A percentile compares a stretch with the other conserved stretches of the same genome.
Evolutionary conservation across 1,139 yeast species (phyloP).

Genomic region (Yamadazyma kanchanaburiensis): DNA sequence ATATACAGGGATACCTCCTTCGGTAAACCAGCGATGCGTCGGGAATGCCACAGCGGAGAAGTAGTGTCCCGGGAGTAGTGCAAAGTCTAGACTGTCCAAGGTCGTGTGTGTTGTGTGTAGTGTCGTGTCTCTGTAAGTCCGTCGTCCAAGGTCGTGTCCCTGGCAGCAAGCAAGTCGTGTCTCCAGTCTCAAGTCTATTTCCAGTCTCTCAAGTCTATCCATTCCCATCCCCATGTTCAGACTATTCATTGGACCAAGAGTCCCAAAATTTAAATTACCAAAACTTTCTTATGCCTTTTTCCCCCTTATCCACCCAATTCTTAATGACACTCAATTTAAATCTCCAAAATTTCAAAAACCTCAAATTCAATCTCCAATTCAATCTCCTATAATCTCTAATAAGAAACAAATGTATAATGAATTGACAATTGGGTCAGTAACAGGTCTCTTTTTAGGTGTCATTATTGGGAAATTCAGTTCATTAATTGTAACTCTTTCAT

Average conservation of each 20-base stretch:
- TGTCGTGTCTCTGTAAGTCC: too few species aligned
- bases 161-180: too few species aligned
- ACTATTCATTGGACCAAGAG: conserved; percentile 8
- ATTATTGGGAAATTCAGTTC: conserved; percentile 65
- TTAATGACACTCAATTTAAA: conserved; percentile 10
- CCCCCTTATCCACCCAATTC: conserved; percentile 7
- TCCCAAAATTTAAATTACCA: conserved; percentile 13
- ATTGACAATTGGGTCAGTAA: conserved; percentile 63
- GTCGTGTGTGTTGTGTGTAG: too few species aligned
- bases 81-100: too few species aligned
- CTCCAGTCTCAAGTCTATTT: too few species aligned
- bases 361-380: conserved; percentile 1
- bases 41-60: too few species aligned
- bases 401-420: conserved; percentile 48
- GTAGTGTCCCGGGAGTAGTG: too few species aligned
- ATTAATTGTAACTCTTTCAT: conserved; percentile 50
- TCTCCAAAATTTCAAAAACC: conserved; percentile 1
- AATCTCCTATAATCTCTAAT: conserved; percentile 3
- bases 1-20: too few species aligned
- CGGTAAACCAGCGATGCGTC: too few species aligned
- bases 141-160: too few species aligned
- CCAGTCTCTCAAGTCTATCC: too few species aligned
- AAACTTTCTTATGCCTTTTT: conserved; percentile 9
- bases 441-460: conserved; percentile 62
- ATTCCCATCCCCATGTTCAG: conserved; percentile 10